Evolutionary conservation across 305 asterid genomes (phyloP), one percentile per base, ranked within the genome.

Genomic region (Vinca major): DNA sequence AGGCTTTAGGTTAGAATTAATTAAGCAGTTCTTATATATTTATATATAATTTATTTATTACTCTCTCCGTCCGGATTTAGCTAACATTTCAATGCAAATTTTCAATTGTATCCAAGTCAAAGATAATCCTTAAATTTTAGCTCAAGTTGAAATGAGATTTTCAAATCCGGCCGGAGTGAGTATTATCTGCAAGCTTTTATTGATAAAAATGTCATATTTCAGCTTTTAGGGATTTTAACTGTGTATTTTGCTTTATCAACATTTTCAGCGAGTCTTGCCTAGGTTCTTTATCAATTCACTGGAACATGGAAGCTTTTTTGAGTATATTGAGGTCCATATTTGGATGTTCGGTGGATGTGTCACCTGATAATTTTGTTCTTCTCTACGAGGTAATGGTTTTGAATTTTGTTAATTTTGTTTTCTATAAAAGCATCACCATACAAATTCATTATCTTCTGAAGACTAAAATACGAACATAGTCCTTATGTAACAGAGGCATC

Each of bases 261-360:
- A 48, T 2, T 20, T 75, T 63, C 87, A 91, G 98, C 65, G 98
- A 92, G 75, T 81, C 95, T 61, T 39, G 77, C 71, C 72, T 69
- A 26, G 73, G 67, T 65, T 74, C 72, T 61, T 58, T 88, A 73
- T 75, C 86, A 37, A 75, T 92, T 61, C 75, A 75, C 17, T 92
- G 96, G 97, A 80, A 86, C 67, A 20, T 74, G 80, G 85, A 79
- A 71, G 67, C 90, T 14, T 82, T 92, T 77, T 71, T 86, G 74
- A 80, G 70, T 73, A 81, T 83, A 68, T 67, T 92, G 74, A 77
- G 83, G 79, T 70, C 71, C 63, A 65, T 90, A 58, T 84, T 78
- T 74, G 95, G 97, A 66, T 83, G 76, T 73, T 45, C 66, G 4
- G 73, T 86, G 81, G 91, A 88, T 52, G 64, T 92, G 73, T 78